These are phyloP conservation scores for Begonia fuchsioides DNA, from an alignment of 306 rosid species.

Conservation along the genomic window DNA sequence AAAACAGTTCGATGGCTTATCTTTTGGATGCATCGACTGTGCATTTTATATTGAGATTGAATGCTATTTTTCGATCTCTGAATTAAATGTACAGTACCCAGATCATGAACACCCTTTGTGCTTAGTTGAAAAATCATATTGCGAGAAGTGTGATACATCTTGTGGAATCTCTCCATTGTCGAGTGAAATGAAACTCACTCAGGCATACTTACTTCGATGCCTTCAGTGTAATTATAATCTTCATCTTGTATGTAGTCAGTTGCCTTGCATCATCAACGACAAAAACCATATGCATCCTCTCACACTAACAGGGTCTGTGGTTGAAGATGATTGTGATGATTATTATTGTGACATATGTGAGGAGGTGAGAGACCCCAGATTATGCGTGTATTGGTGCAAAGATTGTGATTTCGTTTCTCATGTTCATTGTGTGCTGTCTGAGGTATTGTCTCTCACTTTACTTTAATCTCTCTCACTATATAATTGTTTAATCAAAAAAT, in stretches of 20 bases:
- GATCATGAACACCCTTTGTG: not conserved
- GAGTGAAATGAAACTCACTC: not conserved
- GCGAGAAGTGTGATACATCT: not conserved
- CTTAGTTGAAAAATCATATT: not conserved
- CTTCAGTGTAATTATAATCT: conserved; percentile 3
- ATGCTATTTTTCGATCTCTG: not conserved
- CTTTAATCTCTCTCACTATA: too few relatives aligned
- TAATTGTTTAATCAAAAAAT: too few relatives aligned
- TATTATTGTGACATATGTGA: conserved; percentile 7
- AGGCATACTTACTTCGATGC: not conserved
- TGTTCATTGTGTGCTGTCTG: not conserved
- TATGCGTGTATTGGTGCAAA: conserved; percentile 4
- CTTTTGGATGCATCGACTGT: not conserved
- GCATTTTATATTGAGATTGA: not conserved
- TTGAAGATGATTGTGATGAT: conserved; percentile 2
- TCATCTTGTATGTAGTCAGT: conserved; percentile 7
- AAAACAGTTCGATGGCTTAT: not conserved
- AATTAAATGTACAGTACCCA: not conserved
- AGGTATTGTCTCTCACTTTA: not conserved
- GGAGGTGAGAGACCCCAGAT: conserved; percentile 1
- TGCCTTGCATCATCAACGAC: conserved; percentile 1
- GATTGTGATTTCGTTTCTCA: conserved; percentile 1
- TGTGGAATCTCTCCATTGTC: not conserved
- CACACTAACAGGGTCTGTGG: not conserved
- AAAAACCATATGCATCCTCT: conserved; percentile 1